These are phyloP conservation scores for Sporothrix phasma DNA, from an alignment of 2,329 filamentous ascomycete species.

Conservation along the genomic window DNA sequence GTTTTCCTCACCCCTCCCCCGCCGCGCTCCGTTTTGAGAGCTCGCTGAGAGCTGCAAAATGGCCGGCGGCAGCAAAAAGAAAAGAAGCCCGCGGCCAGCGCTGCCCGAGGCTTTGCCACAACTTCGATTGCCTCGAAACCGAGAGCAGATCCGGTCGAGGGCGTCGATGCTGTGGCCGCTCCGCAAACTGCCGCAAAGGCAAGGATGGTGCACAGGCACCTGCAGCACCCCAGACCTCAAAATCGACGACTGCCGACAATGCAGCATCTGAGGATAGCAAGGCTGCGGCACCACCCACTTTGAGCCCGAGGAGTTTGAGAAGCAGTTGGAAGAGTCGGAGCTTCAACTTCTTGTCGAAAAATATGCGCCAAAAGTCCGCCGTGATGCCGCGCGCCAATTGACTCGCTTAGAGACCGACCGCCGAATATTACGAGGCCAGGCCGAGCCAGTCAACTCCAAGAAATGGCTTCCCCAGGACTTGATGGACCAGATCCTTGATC, in stretches of 20 bases:
- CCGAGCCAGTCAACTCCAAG: slow-evolving; percentile 58
- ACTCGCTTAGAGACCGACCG: slow-evolving; percentile 75
- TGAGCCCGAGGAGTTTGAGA: slow-evolving; percentile 82
- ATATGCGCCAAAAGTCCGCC: slow-evolving; percentile 64
- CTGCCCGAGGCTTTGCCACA: slow-evolving; percentile 85
- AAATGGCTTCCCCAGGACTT: slow-evolving; percentile 76
- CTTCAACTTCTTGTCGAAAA: slow-evolving; percentile 82
- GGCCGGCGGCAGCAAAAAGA: slow-evolving; percentile 77
- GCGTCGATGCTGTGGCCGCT: slow-evolving; percentile 22
- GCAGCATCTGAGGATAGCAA: slow-evolving; percentile 17
- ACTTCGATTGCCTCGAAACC: slow-evolving; percentile 82
- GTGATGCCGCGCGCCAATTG: slow-evolving; percentile 68
- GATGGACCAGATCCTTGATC: slow-evolving; percentile 63
- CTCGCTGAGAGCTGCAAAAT: slow-evolving; percentile 34
- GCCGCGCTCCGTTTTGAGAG: slow-evolving; percentile 9
- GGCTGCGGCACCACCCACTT: slow-evolving; percentile 31
- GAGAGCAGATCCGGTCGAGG: slow-evolving; percentile 47
- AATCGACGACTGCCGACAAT: slow-evolving; percentile 20
- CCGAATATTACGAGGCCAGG: slow-evolving; percentile 68
- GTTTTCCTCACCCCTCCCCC: neutral
- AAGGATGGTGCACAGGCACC: slow-evolving; percentile 13
- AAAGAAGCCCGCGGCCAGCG: slow-evolving; percentile 80
- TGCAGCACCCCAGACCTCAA: slow-evolving; percentile 11
- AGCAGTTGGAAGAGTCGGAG: slow-evolving; percentile 80
- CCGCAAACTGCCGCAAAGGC: neutral